phyloP scores from a whole-genome alignment of 495 filamentous ascomycete species.

The Lichina pygmaea region DNA sequence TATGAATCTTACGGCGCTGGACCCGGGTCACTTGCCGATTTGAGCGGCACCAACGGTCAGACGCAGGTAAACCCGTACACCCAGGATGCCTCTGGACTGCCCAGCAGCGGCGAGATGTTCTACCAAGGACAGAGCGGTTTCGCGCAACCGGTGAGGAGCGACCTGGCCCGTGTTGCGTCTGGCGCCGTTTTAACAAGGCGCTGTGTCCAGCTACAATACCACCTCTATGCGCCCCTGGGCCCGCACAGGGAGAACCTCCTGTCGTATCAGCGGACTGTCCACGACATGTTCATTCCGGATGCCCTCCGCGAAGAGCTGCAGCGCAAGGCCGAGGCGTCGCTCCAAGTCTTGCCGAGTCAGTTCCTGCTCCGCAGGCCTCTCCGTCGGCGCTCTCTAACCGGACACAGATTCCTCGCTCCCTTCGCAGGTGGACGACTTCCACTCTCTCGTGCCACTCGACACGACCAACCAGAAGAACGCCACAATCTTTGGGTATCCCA shows the following conservation, averaged over 20 bases:
- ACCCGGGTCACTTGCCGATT: conserved; percentile 22
- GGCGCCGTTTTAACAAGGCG: not conserved
- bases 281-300: conserved; percentile 77
- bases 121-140: conserved; percentile 24
- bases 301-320: conserved; percentile 66
- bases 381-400: not conserved
- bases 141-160: conserved; percentile 36
- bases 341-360: conserved; percentile 64
- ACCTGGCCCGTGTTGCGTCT: not conserved
- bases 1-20: conserved; percentile 37
- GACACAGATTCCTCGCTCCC: conserved; percentile 37
- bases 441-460: conserved; percentile 78
- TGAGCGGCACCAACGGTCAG: conserved; percentile 15
- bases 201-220: conserved; percentile 42
- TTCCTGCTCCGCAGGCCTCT: not conserved
- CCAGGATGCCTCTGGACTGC: conserved; percentile 22
- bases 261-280: conserved; percentile 57
- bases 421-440: conserved; percentile 52
- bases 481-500: conserved; percentile 54
- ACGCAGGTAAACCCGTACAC: conserved; percentile 40
- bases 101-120: conserved; percentile 24
- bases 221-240: conserved; percentile 76
- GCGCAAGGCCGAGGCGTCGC: conserved; percentile 59
- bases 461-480: conserved; percentile 49
- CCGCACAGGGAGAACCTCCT: conserved; percentile 51